These are phyloP conservation scores for Stylosanthes scabra DNA, from an alignment of 331 rosid species.

Conservation along the genomic window DNA sequence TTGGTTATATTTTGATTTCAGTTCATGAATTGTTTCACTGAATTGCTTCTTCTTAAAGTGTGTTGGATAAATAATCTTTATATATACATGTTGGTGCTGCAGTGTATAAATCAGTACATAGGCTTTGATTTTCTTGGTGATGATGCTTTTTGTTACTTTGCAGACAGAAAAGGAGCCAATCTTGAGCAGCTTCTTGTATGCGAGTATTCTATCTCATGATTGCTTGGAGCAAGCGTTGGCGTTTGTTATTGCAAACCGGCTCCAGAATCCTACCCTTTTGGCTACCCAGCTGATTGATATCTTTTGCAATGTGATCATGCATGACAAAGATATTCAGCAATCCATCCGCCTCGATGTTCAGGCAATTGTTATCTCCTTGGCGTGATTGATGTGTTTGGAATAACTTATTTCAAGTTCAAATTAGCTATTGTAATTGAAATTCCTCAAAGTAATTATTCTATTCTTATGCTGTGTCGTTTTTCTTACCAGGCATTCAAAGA, in stretches of 20 bases:
- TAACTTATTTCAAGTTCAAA: too few species aligned
- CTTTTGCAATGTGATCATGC: constrained; percentile 66
- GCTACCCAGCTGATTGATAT: constrained; percentile 93
- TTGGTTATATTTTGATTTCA: background rate
- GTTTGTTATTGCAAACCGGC: constrained; percentile 84
- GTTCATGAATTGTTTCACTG: background rate
- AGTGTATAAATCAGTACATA: background rate
- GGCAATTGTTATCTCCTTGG: constrained; percentile 42
- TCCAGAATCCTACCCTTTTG: constrained; percentile 86
- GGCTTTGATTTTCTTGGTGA: background rate
- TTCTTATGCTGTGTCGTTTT: constrained; percentile 16
- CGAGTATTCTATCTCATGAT: constrained; percentile 82
- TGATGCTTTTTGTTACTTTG: constrained; percentile 6
- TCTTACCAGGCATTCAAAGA: constrained; percentile 79
- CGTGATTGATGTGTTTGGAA: background rate
- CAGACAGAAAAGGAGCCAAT: constrained; percentile 96
- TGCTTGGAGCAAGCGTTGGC: constrained; percentile 92
- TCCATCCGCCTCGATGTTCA: constrained; percentile 82
- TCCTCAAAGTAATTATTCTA: constrained; percentile 1
- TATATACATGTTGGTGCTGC: background rate
- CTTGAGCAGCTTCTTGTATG: constrained; percentile 90
- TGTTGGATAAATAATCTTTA: too few species aligned
- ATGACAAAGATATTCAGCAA: constrained; percentile 61
- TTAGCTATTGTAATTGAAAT: too few species aligned
- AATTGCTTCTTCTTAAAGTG: background rate